Conservation (phyloP, 1,139 yeast species). For the Hansenula lynferdii region DNA sequence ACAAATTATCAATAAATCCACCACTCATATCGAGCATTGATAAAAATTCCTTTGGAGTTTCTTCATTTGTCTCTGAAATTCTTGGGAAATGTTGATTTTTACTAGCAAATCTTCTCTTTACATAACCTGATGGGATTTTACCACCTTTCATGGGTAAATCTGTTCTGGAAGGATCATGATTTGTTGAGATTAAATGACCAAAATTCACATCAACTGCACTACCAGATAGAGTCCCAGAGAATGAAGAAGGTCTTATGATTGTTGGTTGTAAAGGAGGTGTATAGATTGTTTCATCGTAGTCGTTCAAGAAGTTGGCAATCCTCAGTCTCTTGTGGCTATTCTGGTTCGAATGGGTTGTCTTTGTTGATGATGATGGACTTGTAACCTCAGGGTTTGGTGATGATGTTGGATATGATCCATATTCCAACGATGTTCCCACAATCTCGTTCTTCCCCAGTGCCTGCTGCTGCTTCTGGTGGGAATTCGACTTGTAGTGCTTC, state of each 20-base stretch:
- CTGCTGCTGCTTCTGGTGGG: background rate
- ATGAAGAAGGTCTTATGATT: constrained; percentile 1
- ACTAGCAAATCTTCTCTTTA: background rate
- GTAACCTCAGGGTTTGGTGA: background rate
- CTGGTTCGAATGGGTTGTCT: too few relatives aligned
- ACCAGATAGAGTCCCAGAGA: background rate
- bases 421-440: background rate
- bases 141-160: background rate
- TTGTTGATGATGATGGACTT: background rate
- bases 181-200: background rate
- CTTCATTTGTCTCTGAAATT: background rate
- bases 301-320: constrained; percentile 1
- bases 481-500: background rate
- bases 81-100: background rate
- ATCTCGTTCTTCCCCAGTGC: background rate
- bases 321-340: background rate
- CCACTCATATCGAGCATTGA: constrained; percentile 2
- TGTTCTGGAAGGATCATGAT: background rate
- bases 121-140: background rate
- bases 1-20: constrained; percentile 1
- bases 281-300: constrained; percentile 1
- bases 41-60: background rate
- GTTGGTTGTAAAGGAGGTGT: constrained; percentile 1
- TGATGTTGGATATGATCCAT: background rate
- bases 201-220: constrained; percentile 1